phyloP scores from a whole-genome alignment of 1,284 basidiomycete genomes.

The Cryptococcus jaspeensis region DNA sequence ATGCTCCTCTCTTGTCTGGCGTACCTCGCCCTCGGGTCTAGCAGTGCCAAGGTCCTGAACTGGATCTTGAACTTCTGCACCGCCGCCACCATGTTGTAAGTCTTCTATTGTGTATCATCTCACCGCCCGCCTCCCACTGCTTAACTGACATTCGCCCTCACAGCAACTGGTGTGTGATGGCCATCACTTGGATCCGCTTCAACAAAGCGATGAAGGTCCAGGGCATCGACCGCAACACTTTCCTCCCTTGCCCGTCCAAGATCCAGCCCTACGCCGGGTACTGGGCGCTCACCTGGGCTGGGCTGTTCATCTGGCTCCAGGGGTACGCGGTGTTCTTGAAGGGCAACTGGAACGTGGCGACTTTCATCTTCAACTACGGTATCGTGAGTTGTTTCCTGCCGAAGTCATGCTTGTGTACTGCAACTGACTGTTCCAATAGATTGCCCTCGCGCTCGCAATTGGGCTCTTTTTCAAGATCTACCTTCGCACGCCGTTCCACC shows the following conservation, averaged over 20 bases:
- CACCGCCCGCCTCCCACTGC: neutral
- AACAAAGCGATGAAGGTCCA: slow-evolving; percentile 25
- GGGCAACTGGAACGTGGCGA: slow-evolving; percentile 17
- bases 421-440: no score
- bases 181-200: slow-evolving; percentile 31
- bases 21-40: slow-evolving; percentile 24
- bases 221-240: slow-evolving; percentile 14
- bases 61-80: slow-evolving; percentile 20
- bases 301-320: slow-evolving; percentile 17
- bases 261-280: slow-evolving; percentile 23
- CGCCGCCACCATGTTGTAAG: slow-evolving; percentile 9
- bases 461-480: slow-evolving; percentile 19
- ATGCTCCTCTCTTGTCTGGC: slow-evolving; percentile 23
- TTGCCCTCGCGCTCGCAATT: slow-evolving; percentile 14
- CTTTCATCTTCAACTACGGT: slow-evolving; percentile 25
- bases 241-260: slow-evolving; percentile 7
- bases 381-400: slow-evolving; percentile 3
- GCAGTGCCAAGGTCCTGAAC: slow-evolving; percentile 21
- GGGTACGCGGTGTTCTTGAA: slow-evolving; percentile 23
- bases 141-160: slow-evolving; percentile 8
- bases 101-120: slow-evolving; percentile 1
- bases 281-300: slow-evolving; percentile 20
- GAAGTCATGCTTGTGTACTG: neutral
- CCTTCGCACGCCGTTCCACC: slow-evolving; percentile 9
- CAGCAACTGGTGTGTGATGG: slow-evolving; percentile 26